These are phyloP conservation scores for Cryptococcus hybrid DNA, from an alignment of 1,284 basidiomycete genomes.

Conservation along the genomic window DNA sequence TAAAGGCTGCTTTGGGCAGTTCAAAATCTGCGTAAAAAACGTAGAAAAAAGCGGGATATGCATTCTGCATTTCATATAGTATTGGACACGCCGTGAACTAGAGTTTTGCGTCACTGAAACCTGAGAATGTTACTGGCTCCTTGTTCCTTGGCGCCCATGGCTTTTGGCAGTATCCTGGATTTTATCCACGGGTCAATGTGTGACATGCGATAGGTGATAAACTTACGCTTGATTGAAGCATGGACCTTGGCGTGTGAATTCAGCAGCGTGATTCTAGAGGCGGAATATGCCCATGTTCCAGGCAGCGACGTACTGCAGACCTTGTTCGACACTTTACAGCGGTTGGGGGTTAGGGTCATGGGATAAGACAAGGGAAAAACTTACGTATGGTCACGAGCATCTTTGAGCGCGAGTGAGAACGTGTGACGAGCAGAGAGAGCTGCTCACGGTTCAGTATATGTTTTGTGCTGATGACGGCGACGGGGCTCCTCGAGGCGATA, in stretches of 20 bases:
- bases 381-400: constrained; percentile 60
- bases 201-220: no score
- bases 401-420: constrained; percentile 32
- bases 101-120: neutral
- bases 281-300: constrained; percentile 60
- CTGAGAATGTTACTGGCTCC: no score
- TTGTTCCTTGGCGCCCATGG: no score
- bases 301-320: constrained; percentile 70
- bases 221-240: no score
- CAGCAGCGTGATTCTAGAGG: no score
- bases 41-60: no score
- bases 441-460: constrained; percentile 57
- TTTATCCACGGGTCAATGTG: no score
- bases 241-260: no score
- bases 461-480: constrained; percentile 81
- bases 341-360: no score
- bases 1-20: constrained; percentile 14
- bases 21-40: constrained; percentile 2
- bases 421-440: neutral
- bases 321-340: constrained; percentile 75
- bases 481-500: constrained; percentile 75
- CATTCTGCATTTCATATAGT: no score
- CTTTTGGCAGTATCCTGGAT: no score
- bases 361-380: no score
- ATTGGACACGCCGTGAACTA: neutral